phyloP scores from a whole-genome alignment of 176 grass and related monocot genomes.

The Bromus sterilis region DNA sequence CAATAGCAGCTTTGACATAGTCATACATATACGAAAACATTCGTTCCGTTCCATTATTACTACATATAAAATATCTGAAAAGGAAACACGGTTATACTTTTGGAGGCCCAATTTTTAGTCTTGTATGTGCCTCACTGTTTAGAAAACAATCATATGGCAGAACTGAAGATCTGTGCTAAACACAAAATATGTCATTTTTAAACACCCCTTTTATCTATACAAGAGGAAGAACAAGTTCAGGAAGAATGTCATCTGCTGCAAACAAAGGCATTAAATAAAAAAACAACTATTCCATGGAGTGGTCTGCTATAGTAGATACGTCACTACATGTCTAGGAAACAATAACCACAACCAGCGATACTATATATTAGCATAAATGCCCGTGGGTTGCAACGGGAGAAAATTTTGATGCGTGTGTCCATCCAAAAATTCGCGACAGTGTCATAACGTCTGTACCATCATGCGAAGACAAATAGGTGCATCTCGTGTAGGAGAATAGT shows the following conservation, averaged over 20 bases:
- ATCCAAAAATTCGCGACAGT: too few relatives aligned
- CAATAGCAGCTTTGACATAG: background rate
- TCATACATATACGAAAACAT: background rate
- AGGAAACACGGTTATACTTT: background rate
- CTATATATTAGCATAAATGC: too few relatives aligned
- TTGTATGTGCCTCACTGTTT: background rate
- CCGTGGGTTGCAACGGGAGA: too few relatives aligned
- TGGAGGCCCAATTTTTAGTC: background rate
- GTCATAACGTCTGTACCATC: too few relatives aligned
- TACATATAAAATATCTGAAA: background rate
- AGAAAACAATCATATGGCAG: background rate
- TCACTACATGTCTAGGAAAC: background rate
- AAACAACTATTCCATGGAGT: background rate
- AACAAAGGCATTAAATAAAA: background rate
- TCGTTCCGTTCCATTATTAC: background rate
- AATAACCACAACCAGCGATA: background rate
- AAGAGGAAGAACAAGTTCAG: background rate
- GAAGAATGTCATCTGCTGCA: too few relatives aligned
- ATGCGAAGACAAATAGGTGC: too few relatives aligned
- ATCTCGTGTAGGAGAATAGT: too few relatives aligned
- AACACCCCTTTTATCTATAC: background rate
- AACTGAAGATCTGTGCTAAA: background rate
- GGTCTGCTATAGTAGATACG: background rate
- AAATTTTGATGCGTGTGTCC: too few relatives aligned
- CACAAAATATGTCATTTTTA: background rate